Evolutionary conservation across 129 eudicot genomes (phyloP).

Genomic region (Flaveria brownii): DNA sequence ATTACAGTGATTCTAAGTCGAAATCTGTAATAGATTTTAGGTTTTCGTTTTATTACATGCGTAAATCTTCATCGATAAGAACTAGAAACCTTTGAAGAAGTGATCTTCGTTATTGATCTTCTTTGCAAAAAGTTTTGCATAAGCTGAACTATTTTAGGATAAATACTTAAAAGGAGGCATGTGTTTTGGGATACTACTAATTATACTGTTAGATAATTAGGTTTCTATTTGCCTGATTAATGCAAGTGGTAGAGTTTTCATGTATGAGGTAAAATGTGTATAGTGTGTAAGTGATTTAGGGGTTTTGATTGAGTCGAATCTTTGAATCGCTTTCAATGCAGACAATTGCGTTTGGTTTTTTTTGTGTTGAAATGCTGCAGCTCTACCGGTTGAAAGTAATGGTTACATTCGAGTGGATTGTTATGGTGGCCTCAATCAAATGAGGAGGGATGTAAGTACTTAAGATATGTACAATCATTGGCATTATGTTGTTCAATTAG

Average conservation of each 20-base stretch:
- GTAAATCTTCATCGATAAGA: background rate
- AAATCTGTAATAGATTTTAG: background rate
- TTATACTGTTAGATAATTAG: background rate
- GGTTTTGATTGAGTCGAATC: slow-evolving; percentile 18
- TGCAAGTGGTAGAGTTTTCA: slow-evolving; percentile 9
- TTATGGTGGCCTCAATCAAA: slow-evolving; percentile 97
- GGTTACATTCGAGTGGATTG: slow-evolving; percentile 98
- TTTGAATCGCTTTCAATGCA: slow-evolving; percentile 79
- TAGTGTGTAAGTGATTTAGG: slow-evolving; percentile 6
- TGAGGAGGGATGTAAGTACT: slow-evolving; percentile 95
- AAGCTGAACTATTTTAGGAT: slow-evolving; percentile 2
- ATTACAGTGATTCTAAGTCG: background rate
- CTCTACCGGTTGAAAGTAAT: slow-evolving; percentile 76
- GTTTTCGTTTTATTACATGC: background rate
- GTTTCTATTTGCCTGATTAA: slow-evolving; percentile 1
- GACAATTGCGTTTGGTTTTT: slow-evolving; percentile 67
- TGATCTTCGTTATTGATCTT: background rate
- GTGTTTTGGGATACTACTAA: too few species aligned
- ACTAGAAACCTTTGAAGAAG: background rate
- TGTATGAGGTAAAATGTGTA: background rate
- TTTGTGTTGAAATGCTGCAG: slow-evolving; percentile 92
- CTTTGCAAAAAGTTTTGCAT: too few species aligned
- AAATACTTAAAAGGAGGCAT: background rate
- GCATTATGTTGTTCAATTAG: background rate
- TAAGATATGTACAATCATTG: background rate